Base-by-base conservation (phyloP, 805 yeast species). In the Yarrowia sp. region DNA sequence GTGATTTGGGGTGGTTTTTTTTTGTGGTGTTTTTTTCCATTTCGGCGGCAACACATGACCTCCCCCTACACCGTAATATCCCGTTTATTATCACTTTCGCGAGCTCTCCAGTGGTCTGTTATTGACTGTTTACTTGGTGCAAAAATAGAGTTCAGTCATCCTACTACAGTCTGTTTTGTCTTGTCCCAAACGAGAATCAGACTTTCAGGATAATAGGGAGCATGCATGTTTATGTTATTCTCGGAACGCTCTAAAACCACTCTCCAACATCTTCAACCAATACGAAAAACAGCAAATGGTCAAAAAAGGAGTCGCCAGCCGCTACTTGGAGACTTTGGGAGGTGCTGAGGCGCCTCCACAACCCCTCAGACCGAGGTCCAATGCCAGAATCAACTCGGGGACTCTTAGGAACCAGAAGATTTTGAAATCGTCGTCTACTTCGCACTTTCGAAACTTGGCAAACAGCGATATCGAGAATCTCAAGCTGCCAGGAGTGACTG, bases 401-500 rank as follows among this genome's bases (percentile, higher is more conserved):
- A 36, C 43, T 11, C 39, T 58, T 17, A n/a, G 31, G n/a, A 61
- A 50, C 48, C 57, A 45, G 8, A 65, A 65, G 41, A 57, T 55
- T 31, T 36, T 55, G 13, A 55, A 55, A 15, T 62, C 65, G 36
- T 42, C 61, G 45, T 41, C 47, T 2, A 62, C 60, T 1, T 22
- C 61, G 11, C 61, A 55, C 32, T 55, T 55, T 38, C 15, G 61
- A 7, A 60, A 35, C 58, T 57, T 43, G 31, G 44, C 65, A 22
- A 57, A 38, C 64, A 53, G 14, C 66, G 61, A 68, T 44, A 67
- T 64, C 53, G 66, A 67, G 8, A 58, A 43, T n/a, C 65, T 58
- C 41, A 58, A 35, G 28, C 55, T 73, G 22, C 71, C 75, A n/a
- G 74, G 74, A 5, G 71, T 75, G 61, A 65, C 75, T 9, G 69